These are phyloP conservation scores for Sisymbrium altissimum DNA, from an alignment of 345 rosid genomes.

Conservation along the genomic window DNA sequence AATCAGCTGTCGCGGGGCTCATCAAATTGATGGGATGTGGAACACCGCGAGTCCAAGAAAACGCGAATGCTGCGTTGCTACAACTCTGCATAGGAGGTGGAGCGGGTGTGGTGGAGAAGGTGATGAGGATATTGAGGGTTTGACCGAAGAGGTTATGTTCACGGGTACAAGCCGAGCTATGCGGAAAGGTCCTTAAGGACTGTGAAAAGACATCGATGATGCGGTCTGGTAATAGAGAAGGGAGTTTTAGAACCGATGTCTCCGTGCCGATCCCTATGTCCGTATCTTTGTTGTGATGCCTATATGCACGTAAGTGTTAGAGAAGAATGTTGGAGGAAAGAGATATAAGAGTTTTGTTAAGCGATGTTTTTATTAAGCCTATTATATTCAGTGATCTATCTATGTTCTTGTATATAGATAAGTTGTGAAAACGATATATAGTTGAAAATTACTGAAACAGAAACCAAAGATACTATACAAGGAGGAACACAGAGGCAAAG, in stretches of 20 bases:
- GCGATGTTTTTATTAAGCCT: background rate
- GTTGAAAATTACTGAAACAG: background rate
- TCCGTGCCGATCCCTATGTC: slow-evolving; percentile 42
- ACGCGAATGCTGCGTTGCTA: slow-evolving; percentile 34
- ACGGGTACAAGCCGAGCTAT: slow-evolving; percentile 78
- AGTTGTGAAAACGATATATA: no score
- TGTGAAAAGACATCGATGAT: no score
- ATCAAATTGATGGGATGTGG: slow-evolving; percentile 52
- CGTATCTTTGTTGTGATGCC: background rate
- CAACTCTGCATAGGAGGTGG: slow-evolving; percentile 75
- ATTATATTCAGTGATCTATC: background rate
- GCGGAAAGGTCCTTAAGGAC: no score
- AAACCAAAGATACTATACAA: slow-evolving; percentile 5
- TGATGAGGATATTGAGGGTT: slow-evolving; percentile 49
- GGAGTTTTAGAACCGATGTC: no score
- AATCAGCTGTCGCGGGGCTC: slow-evolving; percentile 35
- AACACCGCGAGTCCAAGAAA: slow-evolving; percentile 40
- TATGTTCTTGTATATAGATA: background rate
- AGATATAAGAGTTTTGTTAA: background rate
- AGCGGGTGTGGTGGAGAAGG: slow-evolving; percentile 52
- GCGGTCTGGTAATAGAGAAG: no score
- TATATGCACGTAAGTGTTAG: background rate
- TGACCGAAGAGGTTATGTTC: slow-evolving; percentile 54
- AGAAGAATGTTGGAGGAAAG: background rate
- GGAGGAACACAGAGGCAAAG: background rate